Conservation (phyloP, 2,329 filamentous ascomycete species). For the Aspergillus sp. region DNA sequence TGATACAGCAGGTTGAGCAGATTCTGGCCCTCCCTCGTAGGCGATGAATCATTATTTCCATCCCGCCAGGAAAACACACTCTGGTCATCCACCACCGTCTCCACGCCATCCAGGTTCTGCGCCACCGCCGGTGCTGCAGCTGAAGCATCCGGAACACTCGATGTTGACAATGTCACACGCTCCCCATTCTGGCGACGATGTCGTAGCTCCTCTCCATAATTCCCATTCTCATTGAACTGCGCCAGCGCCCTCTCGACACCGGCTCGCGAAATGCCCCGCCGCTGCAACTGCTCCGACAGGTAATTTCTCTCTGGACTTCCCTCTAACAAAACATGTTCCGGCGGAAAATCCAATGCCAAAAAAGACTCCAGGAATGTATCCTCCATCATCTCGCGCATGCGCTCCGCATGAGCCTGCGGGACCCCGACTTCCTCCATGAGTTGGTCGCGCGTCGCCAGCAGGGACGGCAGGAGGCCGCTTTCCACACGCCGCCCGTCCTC, state of each 20-base stretch:
- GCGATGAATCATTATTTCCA: slow-evolving; percentile 33
- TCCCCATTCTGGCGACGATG: slow-evolving; percentile 33
- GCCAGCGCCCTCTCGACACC: slow-evolving; percentile 31
- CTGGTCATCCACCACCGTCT: slow-evolving; percentile 34
- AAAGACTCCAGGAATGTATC: slow-evolving; percentile 38
- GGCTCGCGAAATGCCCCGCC: slow-evolving; percentile 30
- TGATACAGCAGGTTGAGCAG: slow-evolving; percentile 79
- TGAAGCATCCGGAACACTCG: slow-evolving; percentile 23
- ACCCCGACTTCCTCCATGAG: slow-evolving; percentile 36
- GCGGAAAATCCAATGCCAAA: slow-evolving; percentile 33
- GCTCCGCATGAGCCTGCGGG: slow-evolving; percentile 29
- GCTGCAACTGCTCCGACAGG: slow-evolving; percentile 30
- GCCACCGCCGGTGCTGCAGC: slow-evolving; percentile 13
- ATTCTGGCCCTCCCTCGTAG: slow-evolving; percentile 57
- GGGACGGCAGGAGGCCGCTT: slow-evolving; percentile 35
- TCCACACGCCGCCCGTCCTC: slow-evolving; percentile 35
- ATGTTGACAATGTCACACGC: slow-evolving; percentile 28
- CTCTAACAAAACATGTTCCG: slow-evolving; percentile 26
- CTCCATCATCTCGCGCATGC: slow-evolving; percentile 38
- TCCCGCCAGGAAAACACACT: slow-evolving; percentile 40
- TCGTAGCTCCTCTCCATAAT: slow-evolving; percentile 33
- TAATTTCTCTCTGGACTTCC: slow-evolving; percentile 29
- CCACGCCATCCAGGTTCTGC: slow-evolving; percentile 24
- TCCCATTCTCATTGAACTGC: slow-evolving; percentile 32
- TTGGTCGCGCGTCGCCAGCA: slow-evolving; percentile 34